phyloP scores from a whole-genome alignment of 176 grass and related monocot species.

The Ampelocalamus luodianensis region DNA sequence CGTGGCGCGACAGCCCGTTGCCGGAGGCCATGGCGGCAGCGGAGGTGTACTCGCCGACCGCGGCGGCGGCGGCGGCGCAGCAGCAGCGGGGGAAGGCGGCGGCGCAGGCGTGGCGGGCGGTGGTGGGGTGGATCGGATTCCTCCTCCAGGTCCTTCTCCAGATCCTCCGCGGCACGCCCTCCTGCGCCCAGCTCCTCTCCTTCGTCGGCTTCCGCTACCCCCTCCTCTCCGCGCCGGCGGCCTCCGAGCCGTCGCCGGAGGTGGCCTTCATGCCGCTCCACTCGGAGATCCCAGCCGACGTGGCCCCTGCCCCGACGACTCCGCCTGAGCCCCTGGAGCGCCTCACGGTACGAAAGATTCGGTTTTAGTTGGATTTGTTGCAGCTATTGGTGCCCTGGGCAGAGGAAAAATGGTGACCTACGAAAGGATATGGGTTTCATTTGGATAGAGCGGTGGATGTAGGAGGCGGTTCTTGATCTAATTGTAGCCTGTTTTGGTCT shows the following conservation, averaged over 20 bases:
- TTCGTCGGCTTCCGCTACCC: slow-evolving; percentile 87
- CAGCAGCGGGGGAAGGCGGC: slow-evolving; percentile 61
- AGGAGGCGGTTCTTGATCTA: slow-evolving; percentile 19
- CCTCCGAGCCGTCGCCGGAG: slow-evolving; percentile 51
- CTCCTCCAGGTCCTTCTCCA: slow-evolving; percentile 80
- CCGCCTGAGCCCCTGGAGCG: slow-evolving; percentile 56
- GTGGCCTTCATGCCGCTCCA: slow-evolving; percentile 76
- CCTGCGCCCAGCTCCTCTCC: slow-evolving; percentile 85
- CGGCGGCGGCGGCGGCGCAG: slow-evolving; percentile 53
- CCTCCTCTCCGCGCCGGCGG: slow-evolving; percentile 59
- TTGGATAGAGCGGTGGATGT: slow-evolving; percentile 29
- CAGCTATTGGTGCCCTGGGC: slow-evolving; percentile 18
- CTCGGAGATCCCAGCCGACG: slow-evolving; percentile 71
- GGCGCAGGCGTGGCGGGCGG: slow-evolving; percentile 75
- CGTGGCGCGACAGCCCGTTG: slow-evolving; percentile 19
- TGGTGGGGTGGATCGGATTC: slow-evolving; percentile 83
- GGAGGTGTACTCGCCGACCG: slow-evolving; percentile 59
- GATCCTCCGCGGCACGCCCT: slow-evolving; percentile 87
- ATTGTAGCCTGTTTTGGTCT: slow-evolving; percentile 15
- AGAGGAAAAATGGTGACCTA: slow-evolving; percentile 24
- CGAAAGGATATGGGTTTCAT: slow-evolving; percentile 8
- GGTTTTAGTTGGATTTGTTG: slow-evolving; percentile 38
- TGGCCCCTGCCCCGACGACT: slow-evolving; percentile 43
- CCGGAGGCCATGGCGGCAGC: slow-evolving; percentile 57
- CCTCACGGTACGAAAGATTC: slow-evolving; percentile 70